Percentiles rank a stretch among this genome's conserved stretches.
Evolutionary conservation across 768 basidiomycete species (phyloP).

Genomic region (Psilocybe tampanensis): DNA sequence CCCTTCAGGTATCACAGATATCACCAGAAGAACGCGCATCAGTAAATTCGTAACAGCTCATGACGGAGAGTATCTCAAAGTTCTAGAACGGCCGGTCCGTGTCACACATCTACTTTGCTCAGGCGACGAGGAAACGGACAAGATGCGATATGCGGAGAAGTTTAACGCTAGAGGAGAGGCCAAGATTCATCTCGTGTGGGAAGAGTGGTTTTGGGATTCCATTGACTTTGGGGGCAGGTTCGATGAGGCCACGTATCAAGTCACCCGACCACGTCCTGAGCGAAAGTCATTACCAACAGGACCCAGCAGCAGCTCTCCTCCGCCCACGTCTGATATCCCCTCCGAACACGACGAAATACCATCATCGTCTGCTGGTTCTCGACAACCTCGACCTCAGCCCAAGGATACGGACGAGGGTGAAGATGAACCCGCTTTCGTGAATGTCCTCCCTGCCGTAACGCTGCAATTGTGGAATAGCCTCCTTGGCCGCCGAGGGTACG

Average conservation of each 20-base stretch:
- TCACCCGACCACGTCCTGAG: conserved; percentile 61
- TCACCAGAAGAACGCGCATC: conserved; percentile 62
- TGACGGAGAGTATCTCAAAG: conserved; percentile 73
- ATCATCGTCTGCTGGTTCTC: conserved; percentile 20
- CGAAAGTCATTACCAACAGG: conserved; percentile 38
- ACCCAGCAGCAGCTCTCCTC: conserved; percentile 16
- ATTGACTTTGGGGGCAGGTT: conserved; percentile 76
- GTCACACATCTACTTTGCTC: conserved; percentile 88
- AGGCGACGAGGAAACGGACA: conserved; percentile 66
- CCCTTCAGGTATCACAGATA: conserved; percentile 74
- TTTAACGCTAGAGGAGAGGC: conserved; percentile 73
- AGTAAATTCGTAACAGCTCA: conserved; percentile 57
- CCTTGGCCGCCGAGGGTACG: conserved; percentile 67
- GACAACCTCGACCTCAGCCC: conserved; percentile 11
- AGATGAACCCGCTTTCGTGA: conserved; percentile 58
- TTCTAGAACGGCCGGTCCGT: conserved; percentile 73
- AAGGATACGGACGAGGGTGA: conserved; percentile 40
- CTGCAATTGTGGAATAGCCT: conserved; percentile 74
- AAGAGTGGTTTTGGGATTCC: conserved; percentile 97
- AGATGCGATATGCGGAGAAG: conserved; percentile 78
- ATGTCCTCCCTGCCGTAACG: conserved; percentile 62
- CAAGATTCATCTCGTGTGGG: conserved; percentile 82
- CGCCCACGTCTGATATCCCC: conserved; percentile 24
- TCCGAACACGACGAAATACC: conserved; percentile 22
- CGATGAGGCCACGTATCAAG: conserved; percentile 62